Evolutionary conservation across 352 stramenopile species (phyloP).

Genomic region (Phytophthora citrophthora): DNA sequence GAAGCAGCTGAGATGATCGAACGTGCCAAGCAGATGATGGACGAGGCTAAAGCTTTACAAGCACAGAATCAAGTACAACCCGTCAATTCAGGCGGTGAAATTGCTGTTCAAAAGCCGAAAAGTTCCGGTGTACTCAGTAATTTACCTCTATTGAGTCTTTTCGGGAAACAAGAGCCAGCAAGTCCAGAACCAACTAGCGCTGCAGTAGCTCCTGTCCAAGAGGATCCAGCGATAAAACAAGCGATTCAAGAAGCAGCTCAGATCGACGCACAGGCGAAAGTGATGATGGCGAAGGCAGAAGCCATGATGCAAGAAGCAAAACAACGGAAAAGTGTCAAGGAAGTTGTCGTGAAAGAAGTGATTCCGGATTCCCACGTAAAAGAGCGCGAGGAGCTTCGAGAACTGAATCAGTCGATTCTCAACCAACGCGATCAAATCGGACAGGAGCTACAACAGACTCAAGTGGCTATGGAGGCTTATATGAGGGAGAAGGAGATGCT

Average conservation of each 20-base stretch:
- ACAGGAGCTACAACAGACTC: constrained; percentile 73
- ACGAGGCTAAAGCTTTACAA: constrained; percentile 61
- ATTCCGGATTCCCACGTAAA: constrained; percentile 73
- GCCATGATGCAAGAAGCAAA: constrained; percentile 70
- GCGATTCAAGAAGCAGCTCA: constrained; percentile 54
- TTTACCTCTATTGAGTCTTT: constrained; percentile 25
- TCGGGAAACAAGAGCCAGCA: constrained; percentile 26
- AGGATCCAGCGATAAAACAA: constrained; percentile 50
- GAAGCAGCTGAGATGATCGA: constrained; percentile 78
- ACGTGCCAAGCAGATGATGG: constrained; percentile 75
- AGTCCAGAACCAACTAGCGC: constrained; percentile 8
- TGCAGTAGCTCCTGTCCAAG: neutral
- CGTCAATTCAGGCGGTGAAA: constrained; percentile 5
- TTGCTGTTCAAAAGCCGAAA: constrained; percentile 12
- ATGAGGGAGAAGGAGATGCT: constrained; percentile 69
- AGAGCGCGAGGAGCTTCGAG: constrained; percentile 65
- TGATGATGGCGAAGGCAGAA: constrained; percentile 79
- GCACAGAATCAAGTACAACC: constrained; percentile 20
- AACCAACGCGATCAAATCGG: constrained; percentile 77
- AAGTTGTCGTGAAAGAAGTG: constrained; percentile 83
- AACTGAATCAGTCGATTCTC: constrained; percentile 70
- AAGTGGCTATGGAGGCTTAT: constrained; percentile 72
- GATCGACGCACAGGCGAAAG: constrained; percentile 72
- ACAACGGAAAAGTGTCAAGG: constrained; percentile 38
- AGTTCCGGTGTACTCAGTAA: constrained; percentile 30